Evolutionary conservation across 2,329 filamentous ascomycete species (phyloP).

Genomic region (Arachnopeziza araneosa): DNA sequence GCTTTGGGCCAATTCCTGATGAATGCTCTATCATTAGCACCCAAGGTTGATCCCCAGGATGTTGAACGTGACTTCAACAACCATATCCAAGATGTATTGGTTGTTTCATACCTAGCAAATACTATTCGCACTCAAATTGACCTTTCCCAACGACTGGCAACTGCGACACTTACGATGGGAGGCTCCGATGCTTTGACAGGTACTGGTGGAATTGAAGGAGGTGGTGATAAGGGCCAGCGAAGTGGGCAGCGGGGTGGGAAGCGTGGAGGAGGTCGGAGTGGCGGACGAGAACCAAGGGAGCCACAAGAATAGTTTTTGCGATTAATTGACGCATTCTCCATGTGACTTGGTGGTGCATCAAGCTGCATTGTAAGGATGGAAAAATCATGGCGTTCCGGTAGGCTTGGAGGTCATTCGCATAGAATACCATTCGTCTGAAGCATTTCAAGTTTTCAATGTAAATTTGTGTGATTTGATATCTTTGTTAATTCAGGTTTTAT

Average conservation of each 20-base stretch:
- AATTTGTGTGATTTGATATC: conserved; percentile 9
- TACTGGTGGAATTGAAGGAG: conserved; percentile 40
- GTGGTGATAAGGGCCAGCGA: conserved; percentile 41
- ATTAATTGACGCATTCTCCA: conserved; percentile 27
- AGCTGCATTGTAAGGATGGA: conserved; percentile 31
- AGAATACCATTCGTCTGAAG: conserved; percentile 24
- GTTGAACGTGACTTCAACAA: conserved; percentile 99
- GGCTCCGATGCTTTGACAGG: conserved; percentile 37
- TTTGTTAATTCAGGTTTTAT: conserved; percentile 26
- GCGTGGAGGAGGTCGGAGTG: conserved; percentile 46
- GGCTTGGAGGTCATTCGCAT: conserved; percentile 35
- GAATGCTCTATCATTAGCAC: conserved; percentile 85
- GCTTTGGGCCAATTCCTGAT: conserved; percentile 92
- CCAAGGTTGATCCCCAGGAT: conserved; percentile 85
- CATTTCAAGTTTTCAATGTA: background rate
- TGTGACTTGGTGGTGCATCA: conserved; percentile 23
- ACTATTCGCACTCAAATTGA: conserved; percentile 99
- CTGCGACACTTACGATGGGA: conserved; percentile 59
- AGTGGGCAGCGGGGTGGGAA: conserved; percentile 41
- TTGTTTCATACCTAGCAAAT: conserved; percentile 97
- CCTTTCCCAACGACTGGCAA: conserved; percentile 88
- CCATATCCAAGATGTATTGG: conserved; percentile 97
- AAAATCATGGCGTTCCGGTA: conserved; percentile 40
- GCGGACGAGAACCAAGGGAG: conserved; percentile 44
- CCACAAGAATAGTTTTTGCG: conserved; percentile 39